Conservation (phyloP, 768 basidiomycete genomes). For the Boletus barrowsii region DNA sequence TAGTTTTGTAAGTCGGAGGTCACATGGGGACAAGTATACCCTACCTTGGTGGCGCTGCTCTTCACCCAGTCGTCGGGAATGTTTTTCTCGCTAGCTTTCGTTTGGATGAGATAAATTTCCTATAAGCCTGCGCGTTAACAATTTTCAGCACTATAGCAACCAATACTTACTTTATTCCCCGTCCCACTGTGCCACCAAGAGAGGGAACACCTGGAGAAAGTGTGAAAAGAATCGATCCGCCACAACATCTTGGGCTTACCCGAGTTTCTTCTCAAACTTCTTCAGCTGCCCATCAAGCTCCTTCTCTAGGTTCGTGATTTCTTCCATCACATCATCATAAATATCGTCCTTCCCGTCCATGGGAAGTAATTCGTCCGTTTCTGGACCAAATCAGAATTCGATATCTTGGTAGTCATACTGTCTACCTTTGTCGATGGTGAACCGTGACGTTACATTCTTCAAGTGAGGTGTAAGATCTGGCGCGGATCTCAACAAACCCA, state of each 20-base stretch:
- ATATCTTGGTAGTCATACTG: conserved; percentile 3
- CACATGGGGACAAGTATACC: background rate
- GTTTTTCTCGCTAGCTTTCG: conserved; percentile 52
- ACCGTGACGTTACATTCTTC: conserved; percentile 72
- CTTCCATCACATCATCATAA: conserved; percentile 74
- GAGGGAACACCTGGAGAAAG: conserved; percentile 43
- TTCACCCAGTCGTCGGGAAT: conserved; percentile 87
- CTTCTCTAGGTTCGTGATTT: conserved; percentile 68
- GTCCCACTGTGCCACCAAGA: conserved; percentile 73
- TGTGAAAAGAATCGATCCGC: conserved; percentile 11
- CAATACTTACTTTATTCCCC: conserved; percentile 67
- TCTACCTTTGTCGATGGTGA: conserved; percentile 55
- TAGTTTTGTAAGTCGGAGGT: background rate
- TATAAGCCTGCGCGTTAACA: conserved; percentile 28
- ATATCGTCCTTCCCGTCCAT: conserved; percentile 79
- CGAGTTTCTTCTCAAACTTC: conserved; percentile 62
- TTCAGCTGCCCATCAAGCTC: conserved; percentile 66
- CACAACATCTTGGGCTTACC: conserved; percentile 39
- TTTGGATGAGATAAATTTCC: conserved; percentile 92
- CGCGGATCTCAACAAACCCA: conserved; percentile 70
- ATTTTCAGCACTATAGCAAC: background rate
- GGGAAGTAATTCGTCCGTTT: conserved; percentile 71
- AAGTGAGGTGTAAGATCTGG: conserved; percentile 77
- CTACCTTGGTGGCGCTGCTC: conserved; percentile 74
- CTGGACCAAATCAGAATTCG: conserved; percentile 37